Conservation (phyloP, 345 rosid species). For the Cardamine resedifolia region DNA sequence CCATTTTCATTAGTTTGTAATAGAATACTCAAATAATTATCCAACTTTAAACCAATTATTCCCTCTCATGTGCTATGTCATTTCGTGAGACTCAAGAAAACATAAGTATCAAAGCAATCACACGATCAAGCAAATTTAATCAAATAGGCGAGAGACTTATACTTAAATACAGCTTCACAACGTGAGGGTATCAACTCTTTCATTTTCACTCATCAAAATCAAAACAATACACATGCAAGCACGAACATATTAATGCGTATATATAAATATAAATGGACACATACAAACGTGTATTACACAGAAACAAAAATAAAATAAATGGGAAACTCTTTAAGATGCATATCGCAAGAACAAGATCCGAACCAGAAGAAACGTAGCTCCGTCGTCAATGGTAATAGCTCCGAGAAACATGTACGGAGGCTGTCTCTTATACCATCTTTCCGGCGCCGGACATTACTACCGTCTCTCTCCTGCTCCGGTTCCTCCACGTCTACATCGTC, state of each 20-base stretch:
- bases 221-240: slow-evolving; percentile 31
- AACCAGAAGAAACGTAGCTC: slow-evolving; percentile 36
- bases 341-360: slow-evolving; percentile 41
- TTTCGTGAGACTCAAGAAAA: slow-evolving; percentile 3
- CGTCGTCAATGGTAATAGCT: slow-evolving; percentile 12
- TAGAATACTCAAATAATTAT: not conserved
- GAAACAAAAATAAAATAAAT: slow-evolving; percentile 2
- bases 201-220: slow-evolving; percentile 24
- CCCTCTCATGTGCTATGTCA: not conserved
- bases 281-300: slow-evolving; percentile 15
- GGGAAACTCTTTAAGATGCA: slow-evolving; percentile 42
- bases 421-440: slow-evolving; percentile 37
- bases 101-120: slow-evolving; percentile 18
- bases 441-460: slow-evolving; percentile 33
- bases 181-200: slow-evolving; percentile 42
- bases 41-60: not conserved
- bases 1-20: slow-evolving; percentile 1
- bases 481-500: slow-evolving; percentile 36
- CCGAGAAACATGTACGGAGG: slow-evolving; percentile 32
- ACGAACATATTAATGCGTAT: slow-evolving; percentile 31
- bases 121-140: slow-evolving; percentile 21
- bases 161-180: slow-evolving; percentile 17
- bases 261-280: slow-evolving; percentile 20
- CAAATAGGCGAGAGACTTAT: not conserved
- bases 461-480: slow-evolving; percentile 39